Conservation (phyloP, 2,329 filamentous ascomycete species). For the Epicoccum nigrum region DNA sequence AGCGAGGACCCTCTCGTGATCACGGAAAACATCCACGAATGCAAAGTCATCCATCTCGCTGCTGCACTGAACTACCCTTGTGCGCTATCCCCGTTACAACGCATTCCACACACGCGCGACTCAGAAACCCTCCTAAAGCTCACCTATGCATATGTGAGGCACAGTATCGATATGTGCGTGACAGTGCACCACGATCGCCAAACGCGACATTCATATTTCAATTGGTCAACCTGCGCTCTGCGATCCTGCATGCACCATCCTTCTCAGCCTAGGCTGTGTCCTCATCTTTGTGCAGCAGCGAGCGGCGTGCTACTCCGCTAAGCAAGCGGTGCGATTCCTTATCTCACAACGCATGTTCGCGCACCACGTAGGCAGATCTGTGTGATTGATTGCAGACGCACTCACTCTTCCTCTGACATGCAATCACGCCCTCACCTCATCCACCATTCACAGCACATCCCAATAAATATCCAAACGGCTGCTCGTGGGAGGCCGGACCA, state of each 20-base stretch:
- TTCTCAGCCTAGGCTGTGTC: neutral
- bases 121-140: neutral
- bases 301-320: neutral
- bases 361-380: no score
- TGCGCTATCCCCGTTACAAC: neutral
- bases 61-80: neutral
- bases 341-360: no score
- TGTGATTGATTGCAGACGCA: no score
- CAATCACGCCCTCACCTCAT: no score
- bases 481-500: neutral
- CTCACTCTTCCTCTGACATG: no score
- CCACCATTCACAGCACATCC: no score
- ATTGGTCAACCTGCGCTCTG: neutral
- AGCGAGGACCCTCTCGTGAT: no score
- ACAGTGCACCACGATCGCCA: neutral
- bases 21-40: no score
- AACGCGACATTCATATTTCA: neutral
- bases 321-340: no score
- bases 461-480: no score
- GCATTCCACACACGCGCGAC: neutral
- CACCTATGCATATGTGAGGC: neutral
- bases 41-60: no score
- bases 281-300: neutral
- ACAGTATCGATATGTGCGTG: slow-evolving; percentile 4
- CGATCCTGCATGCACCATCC: slow-evolving; percentile 6